Conservation (phyloP, 106 monocot genomes). For the Dendrobium chrysotoxum region DNA sequence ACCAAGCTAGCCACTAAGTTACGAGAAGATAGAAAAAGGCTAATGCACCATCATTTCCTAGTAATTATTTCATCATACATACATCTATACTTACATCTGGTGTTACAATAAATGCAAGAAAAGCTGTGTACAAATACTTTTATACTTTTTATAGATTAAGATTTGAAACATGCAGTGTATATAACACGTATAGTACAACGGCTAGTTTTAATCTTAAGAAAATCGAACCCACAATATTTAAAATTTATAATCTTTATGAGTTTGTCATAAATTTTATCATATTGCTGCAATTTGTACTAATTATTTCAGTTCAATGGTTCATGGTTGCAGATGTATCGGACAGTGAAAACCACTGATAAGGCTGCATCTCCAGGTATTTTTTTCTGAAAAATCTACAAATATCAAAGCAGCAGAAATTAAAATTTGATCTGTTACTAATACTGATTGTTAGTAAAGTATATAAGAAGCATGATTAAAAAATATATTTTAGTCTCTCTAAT, state of each 20-base stretch:
- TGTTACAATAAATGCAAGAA: background rate
- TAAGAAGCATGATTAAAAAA: background rate
- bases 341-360: slow-evolving; percentile 58
- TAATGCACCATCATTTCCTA: background rate
- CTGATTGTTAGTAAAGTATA: background rate
- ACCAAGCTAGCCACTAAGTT: background rate
- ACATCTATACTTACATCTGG: background rate
- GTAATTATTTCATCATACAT: slow-evolving; percentile 3
- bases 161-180: background rate
- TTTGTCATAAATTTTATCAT: background rate
- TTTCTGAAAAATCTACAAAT: background rate
- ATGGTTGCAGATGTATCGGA: slow-evolving; percentile 54
- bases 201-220: background rate
- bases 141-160: background rate
- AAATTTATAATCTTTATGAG: background rate
- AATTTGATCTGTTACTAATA: background rate
- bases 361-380: slow-evolving; percentile 44
- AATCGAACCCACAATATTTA: background rate
- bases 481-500: background rate
- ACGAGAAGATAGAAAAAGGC: background rate
- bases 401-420: background rate
- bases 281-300: background rate
- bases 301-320: background rate
- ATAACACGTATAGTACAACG: background rate
- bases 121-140: background rate